These are phyloP conservation scores for Articulospora tetracladia DNA, from an alignment of 495 filamentous ascomycete species.

Conservation along the genomic window DNA sequence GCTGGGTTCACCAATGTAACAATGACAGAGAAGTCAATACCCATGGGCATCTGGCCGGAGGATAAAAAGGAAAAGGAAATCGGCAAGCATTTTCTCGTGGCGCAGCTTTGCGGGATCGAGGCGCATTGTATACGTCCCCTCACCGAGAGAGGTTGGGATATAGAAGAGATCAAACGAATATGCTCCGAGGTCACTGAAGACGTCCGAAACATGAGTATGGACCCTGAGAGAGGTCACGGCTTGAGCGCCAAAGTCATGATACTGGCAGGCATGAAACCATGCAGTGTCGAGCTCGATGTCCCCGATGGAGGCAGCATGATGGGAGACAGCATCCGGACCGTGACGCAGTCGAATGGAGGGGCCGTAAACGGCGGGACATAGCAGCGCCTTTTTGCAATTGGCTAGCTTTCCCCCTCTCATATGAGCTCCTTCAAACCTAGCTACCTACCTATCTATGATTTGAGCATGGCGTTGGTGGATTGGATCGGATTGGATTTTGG, in stretches of 20 bases:
- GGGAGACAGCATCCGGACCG: constrained; percentile 1
- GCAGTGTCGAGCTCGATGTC: background rate
- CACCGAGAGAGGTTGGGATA: constrained; percentile 55
- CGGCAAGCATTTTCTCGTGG: constrained; percentile 64
- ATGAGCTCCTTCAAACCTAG: too few relatives aligned
- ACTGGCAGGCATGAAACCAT: constrained; percentile 54
- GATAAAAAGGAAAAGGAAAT: constrained; percentile 49
- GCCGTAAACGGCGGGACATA: background rate
- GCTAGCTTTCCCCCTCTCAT: too few relatives aligned
- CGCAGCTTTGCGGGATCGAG: constrained; percentile 62
- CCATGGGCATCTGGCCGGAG: constrained; percentile 53
- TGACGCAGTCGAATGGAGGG: constrained; percentile 3
- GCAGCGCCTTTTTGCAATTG: background rate
- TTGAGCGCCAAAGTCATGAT: constrained; percentile 46
- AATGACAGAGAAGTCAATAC: constrained; percentile 51
- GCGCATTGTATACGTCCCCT: constrained; percentile 55
- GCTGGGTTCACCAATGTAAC: constrained; percentile 61
- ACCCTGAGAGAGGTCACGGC: constrained; percentile 34
- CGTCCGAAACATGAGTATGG: constrained; percentile 42
- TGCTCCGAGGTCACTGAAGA: constrained; percentile 52
- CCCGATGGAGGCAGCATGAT: constrained; percentile 5
- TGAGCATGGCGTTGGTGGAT: background rate
- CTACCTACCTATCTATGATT: too few relatives aligned
- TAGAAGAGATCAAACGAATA: constrained; percentile 47
- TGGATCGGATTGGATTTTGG: too few relatives aligned